Base-by-base conservation (phyloP, 2,329 filamentous ascomycete genomes). In the Thielaviopsis populi region DNA sequence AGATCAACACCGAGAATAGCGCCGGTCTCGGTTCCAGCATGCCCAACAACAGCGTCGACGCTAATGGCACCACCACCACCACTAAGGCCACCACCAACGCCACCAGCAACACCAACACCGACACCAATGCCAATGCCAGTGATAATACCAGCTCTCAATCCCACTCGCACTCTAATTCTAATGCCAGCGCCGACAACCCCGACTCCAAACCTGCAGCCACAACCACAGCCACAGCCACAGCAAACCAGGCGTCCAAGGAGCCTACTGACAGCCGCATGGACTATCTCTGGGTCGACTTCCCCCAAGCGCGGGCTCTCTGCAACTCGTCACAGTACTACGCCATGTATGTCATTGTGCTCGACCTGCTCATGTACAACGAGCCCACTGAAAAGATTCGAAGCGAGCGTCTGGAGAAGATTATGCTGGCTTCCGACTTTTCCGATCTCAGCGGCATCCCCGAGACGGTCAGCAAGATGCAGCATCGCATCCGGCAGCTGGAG, bases 291-390 rank as follows among this genome's bases (percentile, higher is more conserved):
- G 89, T 99, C 41, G 91, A 97, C 70, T 99, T 99, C 70, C 94
- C 94, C 13, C 89, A 95, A 68, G 86, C 95, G 53, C 83, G 91
- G 64, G 92, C 91, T n/a, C 84, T 96, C 56, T 99, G 95, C 77
- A 95, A 99, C 74, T 99, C 95, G 5, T 84, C 87, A 46, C 92
- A 99, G 74, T 99, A 99, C 75, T 99, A 95, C 72, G 89, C 94
- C 3, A 86, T 99, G 79, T 99, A 99, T 71, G 90, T 99, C 74
- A 99, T 99, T 69, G 92, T 96, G 2, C 79, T 97, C 67, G 94
- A 99, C 74, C 80, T 99, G 50, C 79, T 99, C 61, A 85, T 99
- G 73, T 99, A 97, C 76, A 96, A 84, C 71, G 94, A 99, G 73
- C 94, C 94, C 1, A 77, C 95, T 58, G 94, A 99, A 74, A 99